Conservation (phyloP, 2,329 filamentous ascomycete species). For the Aspergillus fumigatus region DNA sequence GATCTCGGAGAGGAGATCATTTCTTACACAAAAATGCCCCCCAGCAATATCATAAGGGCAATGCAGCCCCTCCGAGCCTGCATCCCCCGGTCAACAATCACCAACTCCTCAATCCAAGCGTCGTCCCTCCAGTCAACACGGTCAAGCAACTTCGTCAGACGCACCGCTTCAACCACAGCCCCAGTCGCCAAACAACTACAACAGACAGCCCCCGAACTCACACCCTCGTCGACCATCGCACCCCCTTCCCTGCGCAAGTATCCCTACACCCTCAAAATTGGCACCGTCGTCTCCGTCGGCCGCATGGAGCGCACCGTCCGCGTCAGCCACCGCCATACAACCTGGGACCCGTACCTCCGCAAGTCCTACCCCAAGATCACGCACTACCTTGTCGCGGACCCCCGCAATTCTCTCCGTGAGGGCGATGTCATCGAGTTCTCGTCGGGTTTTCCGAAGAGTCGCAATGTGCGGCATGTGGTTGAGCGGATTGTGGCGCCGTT, state of each 20-base stretch:
- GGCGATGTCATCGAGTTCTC: constrained; percentile 44
- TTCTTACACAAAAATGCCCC: constrained; percentile 21
- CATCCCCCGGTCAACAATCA: constrained; percentile 22
- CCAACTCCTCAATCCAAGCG: constrained; percentile 11
- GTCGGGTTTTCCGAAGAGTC: constrained; percentile 36
- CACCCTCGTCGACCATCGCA: not conserved
- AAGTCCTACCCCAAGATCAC: constrained; percentile 35
- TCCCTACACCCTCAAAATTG: constrained; percentile 32
- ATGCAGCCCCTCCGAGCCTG: constrained; percentile 28
- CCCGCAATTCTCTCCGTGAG: constrained; percentile 38
- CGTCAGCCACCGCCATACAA: constrained; percentile 30
- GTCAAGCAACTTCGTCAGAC: constrained; percentile 8
- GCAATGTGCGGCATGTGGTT: constrained; percentile 38
- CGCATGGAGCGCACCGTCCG: constrained; percentile 40
- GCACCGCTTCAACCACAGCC: constrained; percentile 9
- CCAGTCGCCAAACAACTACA: constrained; percentile 7
- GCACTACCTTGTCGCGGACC: constrained; percentile 35
- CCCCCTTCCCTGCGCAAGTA: constrained; percentile 32
- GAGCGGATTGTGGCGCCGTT: constrained; percentile 42
- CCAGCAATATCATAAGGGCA: constrained; percentile 27
- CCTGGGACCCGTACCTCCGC: constrained; percentile 34
- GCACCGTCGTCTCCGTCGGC: constrained; percentile 40
- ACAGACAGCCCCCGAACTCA: not conserved
- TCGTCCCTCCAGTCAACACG: constrained; percentile 17
- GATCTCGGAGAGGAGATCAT: not conserved